A percentile compares a stretch with the other conserved stretches of the same genome.
Evolutionary conservation across 805 yeast species (phyloP).

Genomic region (Candida tammaniensis): DNA sequence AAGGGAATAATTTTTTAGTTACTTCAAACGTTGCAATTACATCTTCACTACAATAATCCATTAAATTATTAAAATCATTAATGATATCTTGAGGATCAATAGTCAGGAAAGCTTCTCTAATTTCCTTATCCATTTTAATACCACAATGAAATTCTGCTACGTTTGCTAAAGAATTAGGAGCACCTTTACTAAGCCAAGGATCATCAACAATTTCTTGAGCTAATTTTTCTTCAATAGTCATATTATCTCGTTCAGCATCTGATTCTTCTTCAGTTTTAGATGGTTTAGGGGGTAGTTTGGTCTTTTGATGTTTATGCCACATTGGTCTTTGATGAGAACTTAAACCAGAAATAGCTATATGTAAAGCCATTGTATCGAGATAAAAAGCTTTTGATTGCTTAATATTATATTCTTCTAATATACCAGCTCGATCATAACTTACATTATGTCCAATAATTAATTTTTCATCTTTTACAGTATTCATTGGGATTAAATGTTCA

Average conservation of each 20-base stretch:
- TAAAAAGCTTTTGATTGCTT: conserved; percentile 68
- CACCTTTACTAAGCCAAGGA: conserved; percentile 82
- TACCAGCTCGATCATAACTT: conserved; percentile 85
- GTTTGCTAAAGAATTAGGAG: conserved; percentile 75
- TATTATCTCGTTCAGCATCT: conserved; percentile 5
- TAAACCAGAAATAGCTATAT: conserved; percentile 86
- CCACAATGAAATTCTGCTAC: conserved; percentile 80
- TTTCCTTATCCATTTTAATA: conserved; percentile 60
- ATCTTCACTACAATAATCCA: conserved; percentile 83
- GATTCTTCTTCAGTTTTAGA: conserved; percentile 15
- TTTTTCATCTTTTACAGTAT: conserved; percentile 42
- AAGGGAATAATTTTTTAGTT: conserved; percentile 65
- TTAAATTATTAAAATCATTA: conserved; percentile 56
- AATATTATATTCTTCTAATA: conserved; percentile 77
- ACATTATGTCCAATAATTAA: conserved; percentile 88
- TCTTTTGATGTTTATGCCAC: conserved; percentile 62
- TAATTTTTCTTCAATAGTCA: conserved; percentile 14
- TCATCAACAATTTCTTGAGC: conserved; percentile 46
- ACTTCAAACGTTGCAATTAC: conserved; percentile 73
- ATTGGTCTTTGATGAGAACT: conserved; percentile 85
- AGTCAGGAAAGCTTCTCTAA: conserved; percentile 62
- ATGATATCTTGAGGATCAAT: conserved; percentile 52
- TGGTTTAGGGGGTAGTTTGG: too few species aligned
- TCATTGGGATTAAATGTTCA: conserved; percentile 77
- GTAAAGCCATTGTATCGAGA: conserved; percentile 90